These are phyloP conservation scores for Theileria orientalis DNA, from an alignment of 169 alveolate species.

Conservation along the genomic window DNA sequence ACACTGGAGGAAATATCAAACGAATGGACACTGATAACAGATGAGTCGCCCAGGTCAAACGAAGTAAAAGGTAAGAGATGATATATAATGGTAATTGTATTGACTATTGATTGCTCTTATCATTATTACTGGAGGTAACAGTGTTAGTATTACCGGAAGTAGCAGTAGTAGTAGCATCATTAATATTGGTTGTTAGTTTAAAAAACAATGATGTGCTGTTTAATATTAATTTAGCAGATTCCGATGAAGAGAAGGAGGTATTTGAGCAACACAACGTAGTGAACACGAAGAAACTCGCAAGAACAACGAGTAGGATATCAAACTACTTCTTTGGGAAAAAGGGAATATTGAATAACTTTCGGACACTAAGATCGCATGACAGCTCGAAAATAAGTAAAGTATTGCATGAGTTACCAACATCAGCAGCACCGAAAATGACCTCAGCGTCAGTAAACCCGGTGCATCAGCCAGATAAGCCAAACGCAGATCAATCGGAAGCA, in stretches of 20 bases:
- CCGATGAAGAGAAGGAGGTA: neutral
- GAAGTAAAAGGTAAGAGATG: neutral
- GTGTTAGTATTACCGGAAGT: too few relatives aligned
- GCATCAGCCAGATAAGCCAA: neutral
- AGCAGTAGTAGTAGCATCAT: too few relatives aligned
- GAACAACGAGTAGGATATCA: constrained; percentile 9
- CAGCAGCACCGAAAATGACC: neutral
- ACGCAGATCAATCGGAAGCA: too few relatives aligned
- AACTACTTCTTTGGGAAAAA: constrained; percentile 16
- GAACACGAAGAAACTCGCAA: neutral
- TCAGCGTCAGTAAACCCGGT: neutral
- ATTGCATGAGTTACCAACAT: neutral
- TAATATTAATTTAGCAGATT: neutral
- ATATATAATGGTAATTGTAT: neutral
- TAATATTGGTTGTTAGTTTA: too few relatives aligned
- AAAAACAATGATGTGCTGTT: neutral
- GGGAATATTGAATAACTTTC: constrained; percentile 5
- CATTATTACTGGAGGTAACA: neutral
- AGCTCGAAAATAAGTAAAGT: too few relatives aligned
- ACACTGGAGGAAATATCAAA: constrained; percentile 60
- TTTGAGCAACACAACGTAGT: constrained; percentile 1
- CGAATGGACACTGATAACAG: constrained; percentile 26
- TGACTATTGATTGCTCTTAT: neutral
- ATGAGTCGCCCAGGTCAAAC: neutral
- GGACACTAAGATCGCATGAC: constrained; percentile 3